Conservation (phyloP, 257 asterid species). For the Vinca minor region DNA sequence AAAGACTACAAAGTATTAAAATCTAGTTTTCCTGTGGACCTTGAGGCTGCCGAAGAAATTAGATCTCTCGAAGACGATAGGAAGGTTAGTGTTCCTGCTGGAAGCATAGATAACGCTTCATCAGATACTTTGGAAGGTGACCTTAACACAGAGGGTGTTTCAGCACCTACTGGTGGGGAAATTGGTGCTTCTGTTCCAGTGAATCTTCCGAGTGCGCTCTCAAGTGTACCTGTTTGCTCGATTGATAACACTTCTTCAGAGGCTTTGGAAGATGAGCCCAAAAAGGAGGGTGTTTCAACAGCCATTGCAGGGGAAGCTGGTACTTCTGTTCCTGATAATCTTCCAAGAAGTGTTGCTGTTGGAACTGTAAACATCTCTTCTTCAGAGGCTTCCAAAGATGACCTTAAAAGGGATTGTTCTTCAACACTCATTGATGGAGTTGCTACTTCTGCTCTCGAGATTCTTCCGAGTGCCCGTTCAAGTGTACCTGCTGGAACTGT, state of each 20-base stretch:
- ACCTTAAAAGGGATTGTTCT: slow-evolving; percentile 9
- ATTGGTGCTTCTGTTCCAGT: slow-evolving; percentile 13
- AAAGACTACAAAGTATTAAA: slow-evolving; percentile 20
- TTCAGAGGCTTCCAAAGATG: slow-evolving; percentile 11
- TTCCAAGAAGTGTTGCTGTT: slow-evolving; percentile 17
- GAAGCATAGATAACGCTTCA: background rate
- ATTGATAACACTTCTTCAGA: background rate
- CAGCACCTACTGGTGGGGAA: slow-evolving; percentile 1
- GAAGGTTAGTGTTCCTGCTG: slow-evolving; percentile 1
- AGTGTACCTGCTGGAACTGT: too few species aligned
- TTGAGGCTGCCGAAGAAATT: slow-evolving; percentile 25
- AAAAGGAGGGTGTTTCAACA: slow-evolving; percentile 14
- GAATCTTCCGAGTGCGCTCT: slow-evolving; percentile 14
- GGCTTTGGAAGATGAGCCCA: slow-evolving; percentile 3
- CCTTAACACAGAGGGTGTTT: slow-evolving; percentile 6
- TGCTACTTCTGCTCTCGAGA: background rate
- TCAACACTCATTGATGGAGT: slow-evolving; percentile 7
- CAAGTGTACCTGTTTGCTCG: slow-evolving; percentile 12
- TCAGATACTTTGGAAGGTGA: slow-evolving; percentile 17
- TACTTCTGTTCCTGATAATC: background rate
- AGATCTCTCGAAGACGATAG: slow-evolving; percentile 16
- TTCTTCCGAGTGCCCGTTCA: too few species aligned
- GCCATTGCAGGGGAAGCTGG: background rate
- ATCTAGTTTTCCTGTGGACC: slow-evolving; percentile 23
- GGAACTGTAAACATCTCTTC: slow-evolving; percentile 16